A percentile compares a stretch with the other conserved stretches of the same genome.
phyloP scores from a whole-genome alignment of 768 basidiomycete species.

The Termitomyces sp. region DNA sequence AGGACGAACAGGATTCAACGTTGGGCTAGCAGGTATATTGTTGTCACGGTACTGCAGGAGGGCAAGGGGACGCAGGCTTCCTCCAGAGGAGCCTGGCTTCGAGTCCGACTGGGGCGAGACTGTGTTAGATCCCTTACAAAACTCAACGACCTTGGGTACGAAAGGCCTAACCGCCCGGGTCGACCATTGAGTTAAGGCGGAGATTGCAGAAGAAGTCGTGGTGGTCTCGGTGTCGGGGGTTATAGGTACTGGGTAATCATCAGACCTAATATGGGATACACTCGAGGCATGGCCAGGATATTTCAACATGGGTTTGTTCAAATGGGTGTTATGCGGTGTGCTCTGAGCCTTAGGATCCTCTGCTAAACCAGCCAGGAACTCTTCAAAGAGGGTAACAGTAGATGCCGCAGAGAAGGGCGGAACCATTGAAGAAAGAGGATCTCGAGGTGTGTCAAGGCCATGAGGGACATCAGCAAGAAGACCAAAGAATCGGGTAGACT shows the following conservation, averaged over 20 bases:
- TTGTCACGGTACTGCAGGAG: conserved; percentile 57
- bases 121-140: conserved; percentile 33
- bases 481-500: conserved; percentile 40
- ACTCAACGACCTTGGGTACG: conserved; percentile 46
- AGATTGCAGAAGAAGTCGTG: conserved; percentile 27
- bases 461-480: conserved; percentile 49
- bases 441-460: conserved; percentile 44
- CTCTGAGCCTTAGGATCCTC: conserved; percentile 55
- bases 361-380: conserved; percentile 36
- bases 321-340: conserved; percentile 51
- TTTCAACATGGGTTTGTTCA: conserved; percentile 26
- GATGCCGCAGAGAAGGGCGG: conserved; percentile 53
- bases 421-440: conserved; percentile 37
- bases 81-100: conserved; percentile 35
- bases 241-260: conserved; percentile 29
- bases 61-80: conserved; percentile 55
- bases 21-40: conserved; percentile 23
- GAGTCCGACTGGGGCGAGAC: conserved; percentile 19
- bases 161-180: conserved; percentile 48
- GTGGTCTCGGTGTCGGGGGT: conserved; percentile 17
- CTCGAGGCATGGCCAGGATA: conserved; percentile 44
- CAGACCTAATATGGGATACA: conserved; percentile 62
- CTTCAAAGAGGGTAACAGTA: conserved; percentile 58
- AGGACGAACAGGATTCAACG: conserved; percentile 38
- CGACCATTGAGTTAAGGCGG: conserved; percentile 41